Evolutionary conservation across 176 grass and related monocot genomes (phyloP), one percentile per base, ranked within the genome.

Genomic region (Chloris gayana): DNA sequence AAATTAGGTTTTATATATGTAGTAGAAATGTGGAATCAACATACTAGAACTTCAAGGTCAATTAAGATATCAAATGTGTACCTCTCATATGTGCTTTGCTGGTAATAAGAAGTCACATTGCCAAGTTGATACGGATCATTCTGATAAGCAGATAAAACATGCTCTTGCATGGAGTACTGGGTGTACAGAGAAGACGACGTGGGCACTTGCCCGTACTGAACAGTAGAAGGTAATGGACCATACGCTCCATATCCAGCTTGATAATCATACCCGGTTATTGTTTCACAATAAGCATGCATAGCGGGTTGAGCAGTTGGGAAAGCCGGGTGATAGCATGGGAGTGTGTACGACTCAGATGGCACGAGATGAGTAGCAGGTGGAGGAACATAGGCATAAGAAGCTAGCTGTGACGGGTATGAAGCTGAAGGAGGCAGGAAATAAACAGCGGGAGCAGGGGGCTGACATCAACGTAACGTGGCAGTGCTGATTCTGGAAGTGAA

Each of bases 351-450:
- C n/a, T n/a, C n/a, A n/a, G n/a, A n/a, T n/a, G n/a, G n/a, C n/a
- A n/a, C n/a, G 35, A 75, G n/a, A n/a, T n/a, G 21, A 29, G 69
- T 62, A 61, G 27, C 32, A 26, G 80, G 59, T 62, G n/a, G n/a
- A n/a, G 72, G 47, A 75, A 84, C 64, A 73, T 75, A 67, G 80
- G 17, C 75, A 84, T 79, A 69, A 51, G 86, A n/a, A 74, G 50
- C 9, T 67, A 75, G 18, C 39, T 73, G 61, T 62, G 75, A 53
- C 9, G 3, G 38, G 24, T 42, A 6, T n/a, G 19, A 56, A 69
- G 17, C 38, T 38, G 64, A 34, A 85, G 71, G 24, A n/a, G 51
- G 80, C 15, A 37, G 34, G 53, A n/a, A n/a, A n/a, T 56, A 56
- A 35, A 46, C 21, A 33, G 14, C 1, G 47, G 58, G 34, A n/a